Evolutionary conservation across 768 basidiomycete species (phyloP), one percentile per base, ranked within the genome.

Genomic region (Phlegmacium glaucopus): DNA sequence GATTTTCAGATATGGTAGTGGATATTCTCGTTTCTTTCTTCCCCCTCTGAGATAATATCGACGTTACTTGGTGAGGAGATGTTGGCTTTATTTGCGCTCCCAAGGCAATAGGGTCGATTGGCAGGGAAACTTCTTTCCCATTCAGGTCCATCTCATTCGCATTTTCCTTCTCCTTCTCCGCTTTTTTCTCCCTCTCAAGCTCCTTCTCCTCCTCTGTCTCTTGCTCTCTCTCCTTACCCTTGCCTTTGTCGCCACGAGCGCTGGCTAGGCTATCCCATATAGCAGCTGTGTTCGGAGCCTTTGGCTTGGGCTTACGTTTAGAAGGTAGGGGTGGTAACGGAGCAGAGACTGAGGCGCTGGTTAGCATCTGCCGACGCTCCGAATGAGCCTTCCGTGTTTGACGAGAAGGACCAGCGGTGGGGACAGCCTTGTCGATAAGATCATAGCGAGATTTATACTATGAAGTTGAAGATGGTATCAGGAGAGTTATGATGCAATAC

Each of bases 361-460:
- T 44, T 6, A 61, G 45, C 16, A 52, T 63, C 48, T 77, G 78
- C 40, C 75, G 69, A 34, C 74, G 78, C 57, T 78, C 83, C 17
- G 69, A 79, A 39, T 74, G 79, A 28, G 77, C 76, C 42, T 80
- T 72, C 26, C 84, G 78, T 16, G 86, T 89, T 32, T 74, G 72
- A 38, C 87, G 75, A 13, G 80, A 74, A 5, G 78, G 71, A 6
- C 76, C 75, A 27, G 75, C 66, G 15, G 66, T 44, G 12, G 68
- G 55, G 16, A 64, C 62, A 3, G 74, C 66, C 49, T 76, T 72
- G 38, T 78, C 75, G 13, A 86, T 61, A 4, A 90, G 74, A 63
- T 87, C 83, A 49, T 78, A 81, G 32, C 73, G 67, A 7, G 77
- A 56, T 63, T 87, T 83, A 58, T 77, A 87, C 82, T 87, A 49